Conservation (phyloP, 2,329 filamentous ascomycete genomes). For the Teratosphaeria gauchensis region DNA sequence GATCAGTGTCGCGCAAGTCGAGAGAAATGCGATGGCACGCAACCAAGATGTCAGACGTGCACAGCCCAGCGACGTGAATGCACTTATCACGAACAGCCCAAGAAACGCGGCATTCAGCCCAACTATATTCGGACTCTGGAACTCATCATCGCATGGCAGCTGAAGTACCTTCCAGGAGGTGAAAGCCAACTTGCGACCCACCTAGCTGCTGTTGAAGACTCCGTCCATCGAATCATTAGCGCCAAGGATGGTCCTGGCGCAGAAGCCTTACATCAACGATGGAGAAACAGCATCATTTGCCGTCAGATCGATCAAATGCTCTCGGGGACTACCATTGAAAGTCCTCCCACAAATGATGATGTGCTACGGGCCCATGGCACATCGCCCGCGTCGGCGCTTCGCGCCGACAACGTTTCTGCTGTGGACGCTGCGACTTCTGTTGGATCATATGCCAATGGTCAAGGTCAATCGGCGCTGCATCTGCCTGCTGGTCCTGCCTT, state of each 20-base stretch:
- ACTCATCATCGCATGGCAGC: constrained; percentile 56
- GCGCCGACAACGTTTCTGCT: neutral
- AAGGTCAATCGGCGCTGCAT: neutral
- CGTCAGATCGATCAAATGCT: constrained; percentile 54
- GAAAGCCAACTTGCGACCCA: constrained; percentile 49
- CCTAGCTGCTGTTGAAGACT: constrained; percentile 37
- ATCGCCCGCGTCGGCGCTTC: neutral
- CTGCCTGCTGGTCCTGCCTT: neutral
- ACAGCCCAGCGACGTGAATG: constrained; percentile 53
- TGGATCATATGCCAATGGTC: neutral
- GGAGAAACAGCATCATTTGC: constrained; percentile 53
- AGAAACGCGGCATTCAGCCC: constrained; percentile 70
- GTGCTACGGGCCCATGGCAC: neutral
- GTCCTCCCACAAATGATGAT: neutral
- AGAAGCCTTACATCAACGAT: constrained; percentile 50
- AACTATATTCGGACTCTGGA: constrained; percentile 70
- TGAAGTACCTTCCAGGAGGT: constrained; percentile 50
- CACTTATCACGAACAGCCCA: constrained; percentile 62
- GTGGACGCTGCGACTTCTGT: neutral
- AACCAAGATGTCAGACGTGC: constrained; percentile 60
- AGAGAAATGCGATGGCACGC: constrained; percentile 62
- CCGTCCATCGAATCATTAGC: constrained; percentile 38
- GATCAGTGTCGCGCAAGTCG: constrained; percentile 26
- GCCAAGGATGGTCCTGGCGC: constrained; percentile 45
- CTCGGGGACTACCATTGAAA: constrained; percentile 31